Base-by-base conservation (phyloP, 2,329 filamentous ascomycete genomes). In the Stagonosporopsis chrysanthemi region DNA sequence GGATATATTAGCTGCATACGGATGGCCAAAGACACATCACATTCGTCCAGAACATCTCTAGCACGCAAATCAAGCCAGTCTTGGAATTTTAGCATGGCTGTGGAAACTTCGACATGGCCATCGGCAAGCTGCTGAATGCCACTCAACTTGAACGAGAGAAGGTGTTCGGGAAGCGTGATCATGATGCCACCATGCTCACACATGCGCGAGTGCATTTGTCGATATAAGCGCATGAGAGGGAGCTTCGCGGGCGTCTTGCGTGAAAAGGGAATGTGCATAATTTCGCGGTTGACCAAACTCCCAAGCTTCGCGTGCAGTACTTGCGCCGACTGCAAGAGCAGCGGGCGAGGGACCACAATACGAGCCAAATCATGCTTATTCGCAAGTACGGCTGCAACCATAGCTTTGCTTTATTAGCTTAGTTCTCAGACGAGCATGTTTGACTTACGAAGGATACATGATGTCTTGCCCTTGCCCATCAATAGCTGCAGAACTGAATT, bases 401-500 rank as follows among this genome's bases (percentile, higher is more conserved):
- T 86, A 0, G 88, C 70, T 65, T 47, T 9, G 8, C 52, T n/a
- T 17, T 14, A 51, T 63, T 49, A 72, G 55, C 17, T n/a, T 6
- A 89, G 88, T 1, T 88, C 81, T n/a, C 6, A n/a, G 2, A 28
- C 11, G 86, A 4, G 6, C 22, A 5, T 4, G 6, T 0, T 1
- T 15, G 24, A 65, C 64, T 61, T 64, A 72, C 65, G 70, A 1
- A 73, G 52, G 12, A 92, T 90, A 1, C 90, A 84, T 0, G 88
- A 88, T 0, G 84, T 86, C 70, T 87, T 88, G 0, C 84, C 82
- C 75, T 87, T 81, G 0, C 87, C 87, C 87, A 90, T 90, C 58
- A 88, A 86, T 73, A 90, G 81, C 59, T 90, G 87, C 1, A 89
- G 62, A 0, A 89, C 84, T 0, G 86, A 86, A 57, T 88, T 89